Evolutionary conservation across 1,284 basidiomycete genomes (phyloP), one percentile per base, ranked within the genome.

Genomic region (Ganoderma leucocontextum): DNA sequence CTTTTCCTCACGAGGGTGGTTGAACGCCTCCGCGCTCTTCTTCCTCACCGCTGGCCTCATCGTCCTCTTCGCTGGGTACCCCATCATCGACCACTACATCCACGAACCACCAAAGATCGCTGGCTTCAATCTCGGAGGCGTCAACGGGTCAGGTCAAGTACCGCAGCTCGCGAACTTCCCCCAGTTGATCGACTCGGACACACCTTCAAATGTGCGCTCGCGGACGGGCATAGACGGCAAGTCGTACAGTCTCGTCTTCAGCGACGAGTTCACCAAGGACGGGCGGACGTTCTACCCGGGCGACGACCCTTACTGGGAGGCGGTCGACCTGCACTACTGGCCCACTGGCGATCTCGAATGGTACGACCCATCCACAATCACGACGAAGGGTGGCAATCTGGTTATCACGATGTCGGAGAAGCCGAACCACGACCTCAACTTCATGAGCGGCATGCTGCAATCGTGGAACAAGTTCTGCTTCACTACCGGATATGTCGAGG

Each of bases 391-490:
- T 66, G 96, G 96, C 1, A 88, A 89, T 67, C 82, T 97, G 17
- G 88, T 92, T 5, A 91, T 97, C 72, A 95, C 93, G 13, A 85
- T 93, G 76, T 81, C 85, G 15, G 85, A 92, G 77, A 81, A 85
- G 65, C 79, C 78, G 22, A 89, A 83, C 61, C 91, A 96, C 74
- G 85, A 92, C 70, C 80, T 96, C 60, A 92, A 94, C 77, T 96
- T 93, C 76, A 84, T 87, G 74, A 95, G 93, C 70, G 94, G 90
- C 39, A 94, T 94, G 93, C 69, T 95, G 36, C 86, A 87, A 68
- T 84, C 88, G 6, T 97, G 96, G 96, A 97, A 97, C 81, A 94
- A 96, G 79, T 82, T 98, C 70, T 98, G 97, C 82, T 98, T 97
- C 80, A 97, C 92, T 3, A 95, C 94, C 0, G 97, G 96, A 1